These are phyloP conservation scores for Gonapodya sp. DNA, from an alignment of 192 early-diverging fungal species.

Conservation along the genomic window DNA sequence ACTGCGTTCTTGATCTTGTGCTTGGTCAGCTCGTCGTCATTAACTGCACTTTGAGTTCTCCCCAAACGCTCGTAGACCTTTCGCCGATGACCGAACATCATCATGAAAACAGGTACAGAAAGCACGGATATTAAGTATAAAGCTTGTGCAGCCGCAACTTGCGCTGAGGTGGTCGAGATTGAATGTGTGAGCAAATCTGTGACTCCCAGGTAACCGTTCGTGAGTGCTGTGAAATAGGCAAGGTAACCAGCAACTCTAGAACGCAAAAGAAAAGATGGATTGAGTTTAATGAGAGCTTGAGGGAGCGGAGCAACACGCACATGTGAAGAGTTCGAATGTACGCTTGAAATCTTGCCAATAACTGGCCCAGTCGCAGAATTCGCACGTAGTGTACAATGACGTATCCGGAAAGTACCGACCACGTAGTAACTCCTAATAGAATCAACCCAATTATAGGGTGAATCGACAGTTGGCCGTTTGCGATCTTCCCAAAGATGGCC, in stretches of 20 bases:
- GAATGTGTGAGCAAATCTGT: background rate
- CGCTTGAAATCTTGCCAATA: background rate
- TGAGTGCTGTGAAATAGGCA: background rate
- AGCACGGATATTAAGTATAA: background rate
- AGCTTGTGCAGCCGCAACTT: background rate
- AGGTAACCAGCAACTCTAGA: background rate
- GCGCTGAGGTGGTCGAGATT: background rate
- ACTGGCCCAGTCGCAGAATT: background rate
- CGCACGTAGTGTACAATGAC: background rate
- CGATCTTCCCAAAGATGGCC: background rate
- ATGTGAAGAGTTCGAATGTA: background rate
- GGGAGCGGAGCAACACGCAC: background rate
- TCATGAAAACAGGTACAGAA: background rate
- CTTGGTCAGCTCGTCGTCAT: background rate
- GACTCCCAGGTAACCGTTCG: background rate
- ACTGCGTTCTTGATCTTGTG: background rate
- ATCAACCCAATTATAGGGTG: background rate
- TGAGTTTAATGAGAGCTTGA: background rate
- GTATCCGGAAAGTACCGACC: background rate
- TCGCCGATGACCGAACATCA: background rate
- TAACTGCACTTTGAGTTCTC: background rate
- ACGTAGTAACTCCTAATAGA: background rate
- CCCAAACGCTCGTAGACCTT: background rate
- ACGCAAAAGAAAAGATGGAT: background rate
- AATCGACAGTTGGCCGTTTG: background rate